Base-by-base conservation (phyloP, 2,329 filamentous ascomycete genomes). In the Niveomyces coronatus region DNA sequence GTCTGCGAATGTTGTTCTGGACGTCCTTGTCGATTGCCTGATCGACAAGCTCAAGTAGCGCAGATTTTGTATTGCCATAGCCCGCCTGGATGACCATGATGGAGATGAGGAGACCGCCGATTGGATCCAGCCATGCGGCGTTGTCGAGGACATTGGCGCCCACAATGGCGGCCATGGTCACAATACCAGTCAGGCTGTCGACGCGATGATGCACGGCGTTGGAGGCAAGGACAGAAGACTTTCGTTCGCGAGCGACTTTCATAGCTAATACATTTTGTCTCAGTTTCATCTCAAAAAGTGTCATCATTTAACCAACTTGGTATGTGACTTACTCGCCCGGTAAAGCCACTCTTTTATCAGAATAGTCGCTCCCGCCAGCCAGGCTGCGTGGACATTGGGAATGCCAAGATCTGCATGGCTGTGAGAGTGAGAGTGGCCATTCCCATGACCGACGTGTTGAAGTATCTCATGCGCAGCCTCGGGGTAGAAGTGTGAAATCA, bases 151-250 rank as follows among this genome's bases (percentile, higher is more conserved):
- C 69, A 59, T 96, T 94, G 33, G 88, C 87, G 31, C 87, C 88
- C 14, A 86, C 76, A 51, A 98, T 94, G 17, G 85, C 89, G 41
- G 83, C 70, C 20, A 96, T 72, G 2, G 91, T 93, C 40, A 96
- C 91, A 50, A 96, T 84, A 47, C 89, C 89, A 2, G 91, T 98
- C 40, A 95, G 72, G 42, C 87, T 94, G 62, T 98, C 91, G 55
- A 98, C 81, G 44, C 91, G 85, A 66, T 96, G 91, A 63, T 98
- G 91, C 47, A 96, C 74, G 42, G 91, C 89, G 55, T 98, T 98
- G 42, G 88, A 95, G 27, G 89, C 88, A 17, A 98, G 76, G 43
- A 98, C 87, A 6, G 88, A 93, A 10, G 89, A 96, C 56, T 94
- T 94, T 58, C 89, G 85, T 62, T 94, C 85, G 50, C 79, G 79